These are phyloP conservation scores for Ormosia semicastrata DNA, from an alignment of 306 rosid genomes.

Conservation along the genomic window DNA sequence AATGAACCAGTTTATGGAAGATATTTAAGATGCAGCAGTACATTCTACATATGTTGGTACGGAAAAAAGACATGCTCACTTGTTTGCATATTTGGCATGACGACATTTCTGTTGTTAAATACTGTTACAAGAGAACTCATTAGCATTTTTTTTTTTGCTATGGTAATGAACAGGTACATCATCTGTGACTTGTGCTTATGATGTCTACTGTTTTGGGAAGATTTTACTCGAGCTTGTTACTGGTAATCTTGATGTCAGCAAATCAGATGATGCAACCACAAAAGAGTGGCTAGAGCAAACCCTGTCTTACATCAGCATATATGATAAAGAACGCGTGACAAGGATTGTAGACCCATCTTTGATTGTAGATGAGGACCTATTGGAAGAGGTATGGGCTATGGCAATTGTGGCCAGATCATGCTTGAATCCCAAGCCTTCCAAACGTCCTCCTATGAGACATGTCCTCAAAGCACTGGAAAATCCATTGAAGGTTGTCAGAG, in stretches of 20 bases:
- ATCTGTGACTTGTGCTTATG: slow-evolving; percentile 59
- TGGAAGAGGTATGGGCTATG: slow-evolving; percentile 98
- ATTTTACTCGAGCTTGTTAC: slow-evolving; percentile 88
- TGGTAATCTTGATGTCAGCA: slow-evolving; percentile 72
- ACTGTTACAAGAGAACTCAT: not conserved
- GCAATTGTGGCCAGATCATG: slow-evolving; percentile 93
- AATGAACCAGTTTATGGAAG: not conserved
- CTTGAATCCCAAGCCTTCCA: slow-evolving; percentile 74
- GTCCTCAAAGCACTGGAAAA: slow-evolving; percentile 92
- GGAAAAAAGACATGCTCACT: not conserved
- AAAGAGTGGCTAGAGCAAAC: slow-evolving; percentile 79
- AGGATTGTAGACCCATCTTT: slow-evolving; percentile 82
- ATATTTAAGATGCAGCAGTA: not conserved
- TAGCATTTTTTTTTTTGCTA: not conserved
- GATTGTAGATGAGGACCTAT: slow-evolving; percentile 79
- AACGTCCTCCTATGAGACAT: slow-evolving; percentile 88
- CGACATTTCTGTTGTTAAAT: not conserved
- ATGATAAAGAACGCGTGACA: slow-evolving; percentile 62
- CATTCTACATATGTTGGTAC: not conserved
- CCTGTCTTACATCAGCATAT: slow-evolving; percentile 55
- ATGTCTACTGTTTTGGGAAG: slow-evolving; percentile 85
- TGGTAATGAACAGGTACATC: slow-evolving; percentile 57
- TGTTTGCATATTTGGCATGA: not conserved
- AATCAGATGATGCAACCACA: slow-evolving; percentile 58
- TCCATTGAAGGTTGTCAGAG: slow-evolving; percentile 87